Evolutionary conservation across 2,329 filamentous ascomycete genomes (phyloP), one percentile per base, ranked within the genome.

Genomic region (Chaetomium sp.): DNA sequence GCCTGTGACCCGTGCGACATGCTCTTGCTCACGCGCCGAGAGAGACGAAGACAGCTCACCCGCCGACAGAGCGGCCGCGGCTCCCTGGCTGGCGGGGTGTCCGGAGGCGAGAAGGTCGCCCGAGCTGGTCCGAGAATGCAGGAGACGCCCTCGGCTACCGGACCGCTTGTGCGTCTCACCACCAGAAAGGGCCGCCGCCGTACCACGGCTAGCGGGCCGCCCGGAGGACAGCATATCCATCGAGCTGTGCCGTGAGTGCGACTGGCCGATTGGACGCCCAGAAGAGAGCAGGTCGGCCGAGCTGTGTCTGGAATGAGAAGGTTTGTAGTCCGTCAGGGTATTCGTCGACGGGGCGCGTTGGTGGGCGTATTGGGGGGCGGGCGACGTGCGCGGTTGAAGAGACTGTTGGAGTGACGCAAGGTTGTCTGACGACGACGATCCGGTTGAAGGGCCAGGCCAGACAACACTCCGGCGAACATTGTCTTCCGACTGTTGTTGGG

Each of bases 21-120:
- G 90, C 77, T 96, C 92, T 75, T 96, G 93, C 76, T 97, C 93
- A 19, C 90, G 87, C 21, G 93, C 93, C 23, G 91, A 93, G n/a
- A 97, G 81, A 64, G 89, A 85, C 0, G 84, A 82, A 27, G 72
- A 80, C 54, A 72, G 59, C 29, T 79, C 77, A 3, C 77, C 76
- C 5, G 57, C 79, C 78, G 33, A 89, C 76, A 63, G 84, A 74
- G 4, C 77, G 75, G 49, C 79, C n/a, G 57, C 81, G 10, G 87
- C 82, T 12, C 86, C 85, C 53, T 87, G 84, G 13, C 89, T 91
- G 58, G 79, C 78, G 1, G 87, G 84, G 0, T 84, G 81, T 2
- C 64, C 67, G 4, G 57, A 60, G 21, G 78, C 74, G 25, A 81
- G 74, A n/a, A 83, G 67, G 64, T 84, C 82, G 5, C 73, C 75